phyloP scores from a whole-genome alignment of 352 stramenopile species.

The Pythium aquatile region DNA sequence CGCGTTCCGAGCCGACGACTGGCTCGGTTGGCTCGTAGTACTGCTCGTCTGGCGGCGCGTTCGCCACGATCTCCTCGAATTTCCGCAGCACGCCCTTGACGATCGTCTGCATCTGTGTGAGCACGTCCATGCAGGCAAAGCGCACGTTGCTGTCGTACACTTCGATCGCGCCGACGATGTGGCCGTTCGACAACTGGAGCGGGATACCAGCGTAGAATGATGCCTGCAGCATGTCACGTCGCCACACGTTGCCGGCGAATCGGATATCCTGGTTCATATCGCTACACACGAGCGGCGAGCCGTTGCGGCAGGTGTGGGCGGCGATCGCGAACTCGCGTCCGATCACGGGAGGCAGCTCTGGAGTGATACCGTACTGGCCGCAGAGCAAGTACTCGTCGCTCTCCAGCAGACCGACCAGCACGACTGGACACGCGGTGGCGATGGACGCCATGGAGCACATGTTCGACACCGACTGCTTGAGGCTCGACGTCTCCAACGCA shows the following conservation, averaged over 20 bases:
- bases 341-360: conserved; percentile 31
- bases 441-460: conserved; percentile 81
- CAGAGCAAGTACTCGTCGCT: conserved; percentile 52
- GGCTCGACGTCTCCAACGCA: conserved; percentile 40
- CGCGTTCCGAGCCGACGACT: conserved; percentile 9
- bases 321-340: conserved; percentile 50
- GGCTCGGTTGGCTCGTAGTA: conserved; percentile 19
- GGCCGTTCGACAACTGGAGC: conserved; percentile 62
- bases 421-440: conserved; percentile 62
- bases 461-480: conserved; percentile 52
- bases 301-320: conserved; percentile 65
- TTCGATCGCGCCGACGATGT: conserved; percentile 69
- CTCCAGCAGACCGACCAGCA: conserved; percentile 63
- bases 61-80: conserved; percentile 66
- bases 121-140: conserved; percentile 58
- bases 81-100: conserved; percentile 72
- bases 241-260: conserved; percentile 63
- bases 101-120: conserved; percentile 68
- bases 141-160: conserved; percentile 58
- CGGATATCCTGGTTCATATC: conserved; percentile 64
- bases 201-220: conserved; percentile 84
- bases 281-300: conserved; percentile 59
- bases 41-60: conserved; percentile 28
- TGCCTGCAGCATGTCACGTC: conserved; percentile 41
- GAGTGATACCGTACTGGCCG: conserved; percentile 44